Percentiles rank a stretch among this genome's conserved stretches.
These are phyloP conservation scores for Debaryomyces singareniensis DNA, from an alignment of 1,139 yeast genomes.

Conservation along the genomic window DNA sequence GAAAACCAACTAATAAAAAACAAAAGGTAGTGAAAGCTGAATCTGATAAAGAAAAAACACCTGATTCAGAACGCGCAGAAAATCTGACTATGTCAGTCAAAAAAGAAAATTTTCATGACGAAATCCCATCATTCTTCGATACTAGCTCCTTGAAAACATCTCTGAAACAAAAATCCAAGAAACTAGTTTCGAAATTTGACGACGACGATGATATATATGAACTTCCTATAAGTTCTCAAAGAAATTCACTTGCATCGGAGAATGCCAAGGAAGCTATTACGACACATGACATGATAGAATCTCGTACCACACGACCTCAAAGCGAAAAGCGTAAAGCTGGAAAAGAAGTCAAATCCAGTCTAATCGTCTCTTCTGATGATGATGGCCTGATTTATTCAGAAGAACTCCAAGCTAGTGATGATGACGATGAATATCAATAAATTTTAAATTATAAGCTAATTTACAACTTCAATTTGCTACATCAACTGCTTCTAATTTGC, in stretches of 20 bases:
- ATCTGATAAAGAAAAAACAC: conserved; percentile 9
- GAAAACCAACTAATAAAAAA: conserved; percentile 8
- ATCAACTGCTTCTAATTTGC: too few relatives aligned
- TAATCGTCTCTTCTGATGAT: too few relatives aligned
- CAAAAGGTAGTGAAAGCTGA: conserved; percentile 9
- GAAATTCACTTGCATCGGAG: neutral
- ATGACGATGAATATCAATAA: too few relatives aligned
- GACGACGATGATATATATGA: conserved; percentile 27
- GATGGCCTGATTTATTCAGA: too few relatives aligned
- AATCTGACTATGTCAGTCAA: conserved; percentile 4
- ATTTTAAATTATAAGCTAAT: too few relatives aligned
- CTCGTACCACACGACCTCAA: conserved; percentile 2
- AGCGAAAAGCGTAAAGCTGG: too few relatives aligned
- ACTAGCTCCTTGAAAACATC: conserved; percentile 1
- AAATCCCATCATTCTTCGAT: conserved; percentile 3
- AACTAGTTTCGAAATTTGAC: conserved; percentile 9
- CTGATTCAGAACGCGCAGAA: conserved; percentile 6
- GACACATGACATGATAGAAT: conserved; percentile 1
- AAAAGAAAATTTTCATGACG: conserved; percentile 4
- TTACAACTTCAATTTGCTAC: too few relatives aligned
- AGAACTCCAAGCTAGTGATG: too few relatives aligned
- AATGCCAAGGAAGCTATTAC: neutral
- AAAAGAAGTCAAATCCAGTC: too few relatives aligned
- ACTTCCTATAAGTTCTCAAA: conserved; percentile 2
- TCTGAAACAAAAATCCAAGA: conserved; percentile 5